Conservation (phyloP, 2,329 filamentous ascomycete species). For the Elsinoe perseae region DNA sequence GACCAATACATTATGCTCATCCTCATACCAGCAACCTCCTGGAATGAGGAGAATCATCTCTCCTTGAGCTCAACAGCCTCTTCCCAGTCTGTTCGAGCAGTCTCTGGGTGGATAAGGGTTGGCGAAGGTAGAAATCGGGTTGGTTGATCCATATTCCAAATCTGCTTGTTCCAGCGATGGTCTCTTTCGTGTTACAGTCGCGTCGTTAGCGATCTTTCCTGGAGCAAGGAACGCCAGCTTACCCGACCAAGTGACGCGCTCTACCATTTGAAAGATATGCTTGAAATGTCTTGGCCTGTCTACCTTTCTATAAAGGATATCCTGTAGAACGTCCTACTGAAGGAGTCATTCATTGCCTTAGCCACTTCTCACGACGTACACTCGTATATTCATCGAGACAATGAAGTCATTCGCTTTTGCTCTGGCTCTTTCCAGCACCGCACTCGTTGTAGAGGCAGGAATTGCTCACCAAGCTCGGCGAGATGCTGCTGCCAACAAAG, state of each 20-base stretch:
- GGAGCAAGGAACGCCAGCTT: not conserved
- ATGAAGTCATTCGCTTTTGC: slow-evolving; percentile 18
- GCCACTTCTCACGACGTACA: not conserved
- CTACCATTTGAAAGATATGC: not conserved
- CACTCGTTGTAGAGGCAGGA: slow-evolving; percentile 21
- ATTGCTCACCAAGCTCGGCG: not conserved
- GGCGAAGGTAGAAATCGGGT: not conserved
- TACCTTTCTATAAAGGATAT: slow-evolving; percentile 12
- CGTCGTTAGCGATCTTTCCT: not conserved
- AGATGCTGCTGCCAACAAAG: slow-evolving; percentile 22
- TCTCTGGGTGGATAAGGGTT: not conserved
- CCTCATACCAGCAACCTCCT: slow-evolving; percentile 1
- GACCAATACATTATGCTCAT: not conserved
- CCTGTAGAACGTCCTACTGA: not conserved
- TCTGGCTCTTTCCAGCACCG: slow-evolving; percentile 16
- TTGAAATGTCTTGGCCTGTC: slow-evolving; percentile 3
- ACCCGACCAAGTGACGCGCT: not conserved
- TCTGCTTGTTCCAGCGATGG: not conserved
- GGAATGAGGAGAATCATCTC: not conserved
- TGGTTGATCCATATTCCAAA: slow-evolving; percentile 8
- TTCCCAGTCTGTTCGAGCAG: not conserved
- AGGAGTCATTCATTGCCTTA: not conserved
- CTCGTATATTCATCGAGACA: slow-evolving; percentile 4
- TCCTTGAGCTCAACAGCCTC: not conserved
- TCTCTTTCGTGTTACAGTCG: slow-evolving; percentile 1